Percentiles rank a stretch among this genome's conserved stretches.
Evolutionary conservation across 2,329 filamentous ascomycete species (phyloP).

Genomic region (Hypoxylon sp.): DNA sequence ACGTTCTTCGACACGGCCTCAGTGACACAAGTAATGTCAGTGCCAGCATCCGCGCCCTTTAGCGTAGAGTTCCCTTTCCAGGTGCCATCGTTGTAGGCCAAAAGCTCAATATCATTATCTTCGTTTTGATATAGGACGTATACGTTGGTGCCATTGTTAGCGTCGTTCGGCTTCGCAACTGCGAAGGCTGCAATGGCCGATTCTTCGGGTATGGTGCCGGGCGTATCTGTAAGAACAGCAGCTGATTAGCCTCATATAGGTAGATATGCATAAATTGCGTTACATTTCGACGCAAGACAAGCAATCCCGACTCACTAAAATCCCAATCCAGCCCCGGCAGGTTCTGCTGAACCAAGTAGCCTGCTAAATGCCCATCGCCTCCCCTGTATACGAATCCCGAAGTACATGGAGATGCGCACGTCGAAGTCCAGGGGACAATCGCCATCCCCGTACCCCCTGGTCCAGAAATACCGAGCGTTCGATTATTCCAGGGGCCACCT

Average conservation of each 20-base stretch:
- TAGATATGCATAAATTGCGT: background rate
- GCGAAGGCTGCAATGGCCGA: conserved; percentile 12
- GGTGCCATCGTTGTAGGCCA: conserved; percentile 1
- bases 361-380: conserved; percentile 3
- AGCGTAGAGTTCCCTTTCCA: conserved; percentile 3
- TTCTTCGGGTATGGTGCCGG: conserved; percentile 2
- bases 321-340: conserved; percentile 1
- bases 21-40: conserved; percentile 13
- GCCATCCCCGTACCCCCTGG: conserved; percentile 8
- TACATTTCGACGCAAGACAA: background rate
- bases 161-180: conserved; percentile 12
- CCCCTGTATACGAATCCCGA: conserved; percentile 8
- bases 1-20: conserved; percentile 9
- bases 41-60: conserved; percentile 14
- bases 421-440: conserved; percentile 9
- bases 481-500: conserved; percentile 9
- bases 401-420: conserved; percentile 3
- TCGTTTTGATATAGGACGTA: conserved; percentile 17
- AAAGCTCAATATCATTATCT: conserved; percentile 13
- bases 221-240: background rate
- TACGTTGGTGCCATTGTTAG: conserved; percentile 5
- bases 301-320: conserved; percentile 3
- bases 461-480: conserved; percentile 14
- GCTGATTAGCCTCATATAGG: background rate
- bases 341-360: conserved; percentile 4